Conservation (phyloP, 306 rosid genomes). For the Quercus alba region DNA sequence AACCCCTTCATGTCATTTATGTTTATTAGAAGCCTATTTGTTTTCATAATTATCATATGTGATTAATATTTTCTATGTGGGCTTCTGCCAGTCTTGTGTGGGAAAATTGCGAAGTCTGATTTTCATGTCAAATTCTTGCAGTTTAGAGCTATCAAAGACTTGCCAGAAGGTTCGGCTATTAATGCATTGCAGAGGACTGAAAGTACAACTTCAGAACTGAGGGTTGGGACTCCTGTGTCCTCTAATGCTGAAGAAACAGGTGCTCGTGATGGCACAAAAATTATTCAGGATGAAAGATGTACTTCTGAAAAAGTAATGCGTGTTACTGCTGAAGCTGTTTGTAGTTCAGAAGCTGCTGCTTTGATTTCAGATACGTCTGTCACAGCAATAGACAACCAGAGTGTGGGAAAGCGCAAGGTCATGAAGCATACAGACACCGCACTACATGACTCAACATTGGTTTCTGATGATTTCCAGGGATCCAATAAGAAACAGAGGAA, state of each 20-base stretch:
- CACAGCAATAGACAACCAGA: constrained; percentile 13
- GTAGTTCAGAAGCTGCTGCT: constrained; percentile 28
- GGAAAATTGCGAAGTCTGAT: constrained; percentile 24
- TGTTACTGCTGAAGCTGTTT: constrained; percentile 30
- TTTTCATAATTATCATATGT: neutral
- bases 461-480: constrained; percentile 41
- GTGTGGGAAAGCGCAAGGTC: constrained; percentile 53
- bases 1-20: neutral
- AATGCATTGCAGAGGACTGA: constrained; percentile 25
- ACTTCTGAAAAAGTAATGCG: constrained; percentile 20
- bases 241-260: constrained; percentile 45
- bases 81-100: neutral
- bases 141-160: constrained; percentile 40
- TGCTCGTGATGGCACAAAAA: constrained; percentile 18
- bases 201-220: constrained; percentile 30
- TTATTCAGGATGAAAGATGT: constrained; percentile 28
- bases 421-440: constrained; percentile 31
- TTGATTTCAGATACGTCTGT: constrained; percentile 43
- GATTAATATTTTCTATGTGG: constrained; percentile 10
- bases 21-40: neutral
- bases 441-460: constrained; percentile 25
- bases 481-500: constrained; percentile 65
- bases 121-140: constrained; percentile 33
- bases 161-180: constrained; percentile 33
- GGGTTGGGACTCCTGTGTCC: constrained; percentile 36